Conservation (phyloP, 345 rosid genomes). For the Noccaea bulbosa region DNA sequence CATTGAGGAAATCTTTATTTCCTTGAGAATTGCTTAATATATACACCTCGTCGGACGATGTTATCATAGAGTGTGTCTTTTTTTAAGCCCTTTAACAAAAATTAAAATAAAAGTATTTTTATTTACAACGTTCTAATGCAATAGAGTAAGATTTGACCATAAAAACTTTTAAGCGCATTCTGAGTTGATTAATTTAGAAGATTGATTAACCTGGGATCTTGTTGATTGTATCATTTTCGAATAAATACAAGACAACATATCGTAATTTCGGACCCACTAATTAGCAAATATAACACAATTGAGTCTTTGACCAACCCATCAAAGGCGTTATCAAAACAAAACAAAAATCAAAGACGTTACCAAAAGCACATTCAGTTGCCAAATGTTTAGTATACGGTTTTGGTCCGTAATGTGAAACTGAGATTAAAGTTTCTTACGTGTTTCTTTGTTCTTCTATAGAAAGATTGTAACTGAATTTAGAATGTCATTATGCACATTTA, state of each 20-base stretch:
- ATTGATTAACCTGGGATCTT: constrained; percentile 24
- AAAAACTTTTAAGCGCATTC: constrained; percentile 1
- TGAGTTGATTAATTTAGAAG: constrained; percentile 10
- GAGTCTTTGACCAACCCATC: constrained; percentile 45
- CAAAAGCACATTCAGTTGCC: constrained; percentile 32
- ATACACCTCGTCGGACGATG: not conserved
- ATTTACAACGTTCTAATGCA: constrained; percentile 10
- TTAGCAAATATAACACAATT: constrained; percentile 34
- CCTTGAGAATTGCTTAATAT: not conserved
- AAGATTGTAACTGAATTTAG: constrained; percentile 34
- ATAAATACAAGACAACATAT: constrained; percentile 32
- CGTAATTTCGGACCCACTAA: constrained; percentile 26
- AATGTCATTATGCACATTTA: constrained; percentile 35
- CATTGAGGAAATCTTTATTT: not conserved
- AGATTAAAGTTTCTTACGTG: constrained; percentile 41
- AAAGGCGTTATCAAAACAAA: constrained; percentile 31
- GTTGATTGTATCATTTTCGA: constrained; percentile 31
- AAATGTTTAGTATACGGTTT: constrained; percentile 22
- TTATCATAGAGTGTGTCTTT: constrained; percentile 10
- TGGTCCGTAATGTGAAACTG: constrained; percentile 35
- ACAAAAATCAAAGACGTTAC: constrained; percentile 42
- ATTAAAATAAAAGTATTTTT: too few relatives aligned
- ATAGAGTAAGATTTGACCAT: constrained; percentile 20
- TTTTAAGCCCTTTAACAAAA: too few relatives aligned
- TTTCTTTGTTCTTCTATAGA: constrained; percentile 39